Conservation (phyloP, 2,329 filamentous ascomycete species). For the Colletotrichum cereale region DNA sequence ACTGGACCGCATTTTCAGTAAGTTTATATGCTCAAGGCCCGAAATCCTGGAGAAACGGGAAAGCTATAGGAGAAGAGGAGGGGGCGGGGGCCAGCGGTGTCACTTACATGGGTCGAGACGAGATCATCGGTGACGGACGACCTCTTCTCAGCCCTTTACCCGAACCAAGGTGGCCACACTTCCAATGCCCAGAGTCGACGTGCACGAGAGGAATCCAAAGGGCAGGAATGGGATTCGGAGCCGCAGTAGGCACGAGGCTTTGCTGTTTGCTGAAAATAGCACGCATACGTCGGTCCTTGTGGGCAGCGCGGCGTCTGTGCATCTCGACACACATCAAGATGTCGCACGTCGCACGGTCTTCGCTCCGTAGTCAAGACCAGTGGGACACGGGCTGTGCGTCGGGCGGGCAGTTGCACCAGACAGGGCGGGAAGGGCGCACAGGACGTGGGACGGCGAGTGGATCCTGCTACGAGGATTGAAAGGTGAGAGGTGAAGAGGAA, state of each 20-base stretch:
- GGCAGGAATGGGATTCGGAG: background rate
- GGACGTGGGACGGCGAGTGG: conserved; percentile 18
- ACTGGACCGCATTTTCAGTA: background rate
- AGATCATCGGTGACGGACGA: background rate
- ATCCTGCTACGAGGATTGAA: background rate
- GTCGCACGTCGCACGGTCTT: conserved; percentile 1
- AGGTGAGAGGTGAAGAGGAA: background rate
- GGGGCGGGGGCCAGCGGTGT: fast-evolving
- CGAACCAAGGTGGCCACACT: background rate
- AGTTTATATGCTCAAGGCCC: conserved; percentile 19
- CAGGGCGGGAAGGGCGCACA: too few relatives aligned
- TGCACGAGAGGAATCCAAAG: background rate
- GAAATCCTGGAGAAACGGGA: background rate
- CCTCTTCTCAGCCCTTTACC: conserved; percentile 38
- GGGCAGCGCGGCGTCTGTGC: conserved; percentile 9
- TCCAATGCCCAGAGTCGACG: conserved; percentile 4
- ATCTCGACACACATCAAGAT: background rate
- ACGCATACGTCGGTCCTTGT: background rate
- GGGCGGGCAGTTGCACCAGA: background rate
- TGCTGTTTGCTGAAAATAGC: conserved; percentile 26
- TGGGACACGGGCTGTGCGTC: conserved; percentile 23
- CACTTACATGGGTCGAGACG: conserved; percentile 14
- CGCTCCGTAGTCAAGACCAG: background rate
- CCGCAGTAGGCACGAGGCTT: conserved; percentile 1
- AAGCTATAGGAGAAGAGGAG: background rate